A percentile compares a stretch with the other conserved stretches of the same genome.
Evolutionary conservation across 1,139 yeast genomes (phyloP).

Genomic region (Nadsonia commutata): DNA sequence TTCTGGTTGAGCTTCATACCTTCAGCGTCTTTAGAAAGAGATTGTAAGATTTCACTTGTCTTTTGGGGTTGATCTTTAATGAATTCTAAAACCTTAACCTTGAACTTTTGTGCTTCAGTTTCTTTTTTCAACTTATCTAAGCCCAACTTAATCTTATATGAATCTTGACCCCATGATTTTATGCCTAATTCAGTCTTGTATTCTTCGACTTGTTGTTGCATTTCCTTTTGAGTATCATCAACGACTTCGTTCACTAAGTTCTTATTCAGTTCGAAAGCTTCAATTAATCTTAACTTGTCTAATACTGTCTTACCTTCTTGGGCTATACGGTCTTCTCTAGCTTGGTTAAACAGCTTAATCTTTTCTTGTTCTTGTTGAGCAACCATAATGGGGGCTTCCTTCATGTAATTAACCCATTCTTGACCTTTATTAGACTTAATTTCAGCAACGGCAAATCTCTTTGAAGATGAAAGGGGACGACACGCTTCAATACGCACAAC

Average conservation of each 20-base stretch:
- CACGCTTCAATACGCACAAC: slow-evolving; percentile 85
- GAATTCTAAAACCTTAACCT: not conserved
- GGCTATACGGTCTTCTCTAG: slow-evolving; percentile 12
- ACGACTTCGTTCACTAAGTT: not conserved
- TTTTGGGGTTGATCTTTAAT: not conserved
- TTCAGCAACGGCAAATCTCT: slow-evolving; percentile 88
- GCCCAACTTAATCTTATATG: not conserved
- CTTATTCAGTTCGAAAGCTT: not conserved
- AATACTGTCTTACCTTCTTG: not conserved
- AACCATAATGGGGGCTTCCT: slow-evolving; percentile 55
- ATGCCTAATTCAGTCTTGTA: not conserved
- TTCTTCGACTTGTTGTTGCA: not conserved
- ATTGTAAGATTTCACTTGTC: not conserved
- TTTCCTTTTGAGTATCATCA: not conserved
- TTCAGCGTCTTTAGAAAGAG: not conserved
- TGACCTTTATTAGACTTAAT: slow-evolving; percentile 82
- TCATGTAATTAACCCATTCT: slow-evolving; percentile 70
- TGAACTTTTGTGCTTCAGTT: not conserved
- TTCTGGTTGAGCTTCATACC: not conserved
- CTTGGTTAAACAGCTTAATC: slow-evolving; percentile 30
- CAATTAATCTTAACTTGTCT: not conserved
- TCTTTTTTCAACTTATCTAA: not conserved
- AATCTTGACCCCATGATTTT: not conserved
- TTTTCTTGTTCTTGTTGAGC: slow-evolving; percentile 43
- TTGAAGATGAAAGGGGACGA: slow-evolving; percentile 70